A percentile compares a stretch with the other conserved stretches of the same genome.
Evolutionary conservation across 257 asterid species (phyloP).

Genomic region (Solanum chilense): DNA sequence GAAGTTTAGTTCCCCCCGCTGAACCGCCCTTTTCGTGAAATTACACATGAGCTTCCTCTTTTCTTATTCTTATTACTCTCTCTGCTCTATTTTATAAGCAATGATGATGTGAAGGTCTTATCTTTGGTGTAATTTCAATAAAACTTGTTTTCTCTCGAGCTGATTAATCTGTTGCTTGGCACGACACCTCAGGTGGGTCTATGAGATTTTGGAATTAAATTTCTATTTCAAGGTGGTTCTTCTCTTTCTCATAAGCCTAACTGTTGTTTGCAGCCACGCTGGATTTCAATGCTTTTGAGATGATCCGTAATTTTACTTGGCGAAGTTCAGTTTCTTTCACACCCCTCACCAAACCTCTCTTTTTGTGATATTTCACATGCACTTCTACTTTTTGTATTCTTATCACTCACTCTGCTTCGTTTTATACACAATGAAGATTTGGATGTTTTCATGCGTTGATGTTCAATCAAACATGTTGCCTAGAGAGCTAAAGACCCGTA

Average conservation of each 20-base stretch:
- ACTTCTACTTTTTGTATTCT: neutral
- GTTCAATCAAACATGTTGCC: too few relatives aligned
- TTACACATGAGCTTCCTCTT: neutral
- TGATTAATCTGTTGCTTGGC: neutral
- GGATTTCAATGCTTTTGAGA: neutral
- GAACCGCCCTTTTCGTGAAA: neutral
- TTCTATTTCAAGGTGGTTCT: too few relatives aligned
- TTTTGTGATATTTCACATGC: neutral
- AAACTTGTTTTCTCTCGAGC: neutral
- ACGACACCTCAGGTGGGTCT: neutral
- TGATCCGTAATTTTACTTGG: neutral
- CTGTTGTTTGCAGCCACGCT: neutral
- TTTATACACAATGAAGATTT: too few relatives aligned
- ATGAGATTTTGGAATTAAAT: too few relatives aligned
- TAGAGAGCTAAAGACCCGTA: accelerated
- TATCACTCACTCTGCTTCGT: neutral
- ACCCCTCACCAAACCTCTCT: neutral
- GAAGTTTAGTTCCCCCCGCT: neutral
- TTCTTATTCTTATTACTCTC: neutral
- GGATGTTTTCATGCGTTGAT: too few relatives aligned
- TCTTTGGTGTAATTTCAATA: neutral
- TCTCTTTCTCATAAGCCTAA: neutral
- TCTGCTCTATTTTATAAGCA: neutral
- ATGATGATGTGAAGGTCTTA: neutral
- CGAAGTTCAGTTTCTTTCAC: neutral